These are phyloP conservation scores for Pichia gijzeniarum DNA, from an alignment of 805 yeast genomes.

Conservation along the genomic window DNA sequence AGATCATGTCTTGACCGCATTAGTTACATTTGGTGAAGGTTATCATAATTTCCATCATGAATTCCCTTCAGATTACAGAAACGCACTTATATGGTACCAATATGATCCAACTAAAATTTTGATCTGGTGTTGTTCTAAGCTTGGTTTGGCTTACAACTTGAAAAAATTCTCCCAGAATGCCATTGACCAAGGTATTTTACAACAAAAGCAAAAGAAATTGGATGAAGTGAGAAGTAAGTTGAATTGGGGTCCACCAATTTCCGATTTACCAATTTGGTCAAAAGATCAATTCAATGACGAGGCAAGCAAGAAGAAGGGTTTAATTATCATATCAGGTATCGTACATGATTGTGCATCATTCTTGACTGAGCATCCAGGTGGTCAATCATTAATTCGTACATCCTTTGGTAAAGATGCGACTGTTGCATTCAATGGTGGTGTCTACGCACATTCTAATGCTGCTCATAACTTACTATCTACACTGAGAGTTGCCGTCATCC, in stretches of 20 bases:
- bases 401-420: conserved; percentile 80
- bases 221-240: conserved; percentile 54
- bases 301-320: conserved; percentile 45
- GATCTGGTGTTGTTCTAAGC: conserved; percentile 51
- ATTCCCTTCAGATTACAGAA: conserved; percentile 85
- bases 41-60: conserved; percentile 89
- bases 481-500: conserved; percentile 74
- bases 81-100: conserved; percentile 83
- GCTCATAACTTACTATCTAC: conserved; percentile 78
- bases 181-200: conserved; percentile 73
- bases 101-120: conserved; percentile 73
- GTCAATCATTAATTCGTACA: conserved; percentile 62
- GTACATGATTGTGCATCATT: conserved; percentile 69
- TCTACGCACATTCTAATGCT: conserved; percentile 78
- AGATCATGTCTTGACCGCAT: conserved; percentile 73
- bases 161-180: conserved; percentile 75
- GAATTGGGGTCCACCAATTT: conserved; percentile 70
- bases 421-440: conserved; percentile 80
- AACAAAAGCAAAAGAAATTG: conserved; percentile 77
- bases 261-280: conserved; percentile 69
- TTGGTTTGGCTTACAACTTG: conserved; percentile 68
- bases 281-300: conserved; percentile 50
- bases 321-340: conserved; percentile 69
- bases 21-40: conserved; percentile 85
- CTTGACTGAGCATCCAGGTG: conserved; percentile 80